Evolutionary conservation across 805 yeast genomes (phyloP), one percentile per base, ranked within the genome.

Genomic region (Candida parachauliodes): DNA sequence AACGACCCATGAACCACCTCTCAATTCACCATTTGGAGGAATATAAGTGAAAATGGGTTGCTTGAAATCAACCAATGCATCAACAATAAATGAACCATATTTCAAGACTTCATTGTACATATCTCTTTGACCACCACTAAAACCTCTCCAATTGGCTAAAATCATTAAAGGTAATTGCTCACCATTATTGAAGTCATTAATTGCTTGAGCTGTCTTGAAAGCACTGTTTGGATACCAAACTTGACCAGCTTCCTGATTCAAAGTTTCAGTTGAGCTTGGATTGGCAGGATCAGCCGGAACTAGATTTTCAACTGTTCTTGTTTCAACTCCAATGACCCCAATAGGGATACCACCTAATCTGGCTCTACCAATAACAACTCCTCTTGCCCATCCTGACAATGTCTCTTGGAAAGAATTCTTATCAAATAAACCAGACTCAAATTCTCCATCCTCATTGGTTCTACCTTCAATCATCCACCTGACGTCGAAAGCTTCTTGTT

Each of bases 1-100:
- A 50, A 93, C 99, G 40, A 94, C 99, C 99, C 99, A 93, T 18
- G 98, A 91, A 62, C 99, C 99, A 73, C 99, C 99, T 77, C 99
- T 85, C 51, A 93, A 76, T 68, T 93, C 99, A 62, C 98, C 98
- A 49, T 84, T 79, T 42, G 99, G 99, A 36, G 99, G 98, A 62
- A 93, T 91, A 67, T 93, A 93, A 18, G 93, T 88, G 69, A 93
- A 83, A 49, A 93, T 84, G 43, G 99, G 99, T 66, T 93, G 98
- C 62, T 87, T 87, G 77, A 82, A 93, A 53, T 81, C 96, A 49
- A 88, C 95, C 45, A 93, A 76, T 10, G 98, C 97, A 61, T 93
- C 99, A 47, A 93, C 99, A 66, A 93, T 93, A 65, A 76, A 88
- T 3, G 98, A 81, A 60, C 99, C 99, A 60, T 86, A 93, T 66